phyloP scores from a whole-genome alignment of 2,329 filamentous ascomycete genomes.

The Zelopaecilomyces penicillatus region DNA sequence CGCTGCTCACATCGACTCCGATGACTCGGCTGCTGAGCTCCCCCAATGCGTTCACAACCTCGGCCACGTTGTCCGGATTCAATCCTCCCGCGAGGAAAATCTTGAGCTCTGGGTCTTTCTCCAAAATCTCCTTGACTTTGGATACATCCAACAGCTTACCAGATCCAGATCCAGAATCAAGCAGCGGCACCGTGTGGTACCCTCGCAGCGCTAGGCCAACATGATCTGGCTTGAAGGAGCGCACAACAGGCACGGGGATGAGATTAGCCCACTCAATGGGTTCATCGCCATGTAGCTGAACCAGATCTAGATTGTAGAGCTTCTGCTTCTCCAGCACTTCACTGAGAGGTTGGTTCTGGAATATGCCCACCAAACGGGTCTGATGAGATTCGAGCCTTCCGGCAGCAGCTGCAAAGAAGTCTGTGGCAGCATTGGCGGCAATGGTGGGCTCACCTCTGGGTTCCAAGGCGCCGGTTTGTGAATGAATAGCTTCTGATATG shows the following conservation, averaged over 20 bases:
- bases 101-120: conserved; percentile 59
- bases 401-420: conserved; percentile 61
- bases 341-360: conserved; percentile 79
- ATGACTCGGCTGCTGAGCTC: conserved; percentile 55
- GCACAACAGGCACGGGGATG: conserved; percentile 90
- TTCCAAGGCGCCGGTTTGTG: conserved; percentile 45
- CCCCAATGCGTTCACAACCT: conserved; percentile 56
- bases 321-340: conserved; percentile 75
- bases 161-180: conserved; percentile 81
- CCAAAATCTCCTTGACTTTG: conserved; percentile 58
- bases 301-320: conserved; percentile 70
- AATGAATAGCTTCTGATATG: conserved; percentile 73
- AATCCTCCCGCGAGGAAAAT: conserved; percentile 82
- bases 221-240: conserved; percentile 70
- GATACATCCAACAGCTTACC: conserved; percentile 69
- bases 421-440: conserved; percentile 35
- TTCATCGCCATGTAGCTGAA: conserved; percentile 89
- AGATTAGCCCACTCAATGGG: conserved; percentile 82
- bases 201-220: conserved; percentile 64
- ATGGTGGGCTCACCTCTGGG: conserved; percentile 19
- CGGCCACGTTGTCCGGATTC: conserved; percentile 66
- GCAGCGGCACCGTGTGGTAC: conserved; percentile 73
- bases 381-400: conserved; percentile 44
- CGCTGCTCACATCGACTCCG: conserved; percentile 89
- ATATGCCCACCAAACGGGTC: conserved; percentile 83